Conservation (phyloP, 768 basidiomycete species). For the Lentinula boryana region DNA sequence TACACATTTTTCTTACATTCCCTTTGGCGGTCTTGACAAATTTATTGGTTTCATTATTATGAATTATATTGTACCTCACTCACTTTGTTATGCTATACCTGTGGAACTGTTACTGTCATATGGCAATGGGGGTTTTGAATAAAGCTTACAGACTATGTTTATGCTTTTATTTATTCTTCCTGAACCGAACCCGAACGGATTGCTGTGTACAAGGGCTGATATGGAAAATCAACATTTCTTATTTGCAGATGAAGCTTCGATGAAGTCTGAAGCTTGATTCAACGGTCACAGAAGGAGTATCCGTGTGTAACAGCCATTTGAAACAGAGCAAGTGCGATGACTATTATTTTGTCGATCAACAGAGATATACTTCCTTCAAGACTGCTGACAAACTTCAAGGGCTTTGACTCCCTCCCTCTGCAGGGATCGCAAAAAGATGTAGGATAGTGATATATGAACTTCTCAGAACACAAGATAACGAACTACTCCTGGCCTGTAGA, state of each 20-base stretch:
- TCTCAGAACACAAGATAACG: neutral
- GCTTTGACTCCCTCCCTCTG: too few relatives aligned
- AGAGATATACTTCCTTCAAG: too few relatives aligned
- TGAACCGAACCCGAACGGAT: too few relatives aligned
- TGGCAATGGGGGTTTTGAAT: neutral
- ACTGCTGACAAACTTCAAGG: neutral
- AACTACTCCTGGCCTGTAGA: constrained; percentile 52
- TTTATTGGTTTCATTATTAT: neutral
- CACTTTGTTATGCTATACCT: neutral
- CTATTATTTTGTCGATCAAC: too few relatives aligned
- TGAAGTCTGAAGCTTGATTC: too few relatives aligned
- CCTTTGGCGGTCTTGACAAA: neutral
- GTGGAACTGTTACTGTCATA: neutral
- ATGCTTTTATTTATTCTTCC: too few relatives aligned
- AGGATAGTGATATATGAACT: neutral
- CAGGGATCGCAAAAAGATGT: neutral
- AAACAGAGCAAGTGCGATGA: too few relatives aligned
- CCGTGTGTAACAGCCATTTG: too few relatives aligned
- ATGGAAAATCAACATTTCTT: neutral
- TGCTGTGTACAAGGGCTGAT: too few relatives aligned
- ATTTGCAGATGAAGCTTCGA: too few relatives aligned
- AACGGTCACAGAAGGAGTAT: too few relatives aligned
- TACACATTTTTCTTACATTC: neutral
- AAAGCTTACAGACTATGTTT: neutral
- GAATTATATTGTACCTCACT: neutral